phyloP scores from a whole-genome alignment of 768 basidiomycete species.

The Termitomyces bulborhizus region DNA sequence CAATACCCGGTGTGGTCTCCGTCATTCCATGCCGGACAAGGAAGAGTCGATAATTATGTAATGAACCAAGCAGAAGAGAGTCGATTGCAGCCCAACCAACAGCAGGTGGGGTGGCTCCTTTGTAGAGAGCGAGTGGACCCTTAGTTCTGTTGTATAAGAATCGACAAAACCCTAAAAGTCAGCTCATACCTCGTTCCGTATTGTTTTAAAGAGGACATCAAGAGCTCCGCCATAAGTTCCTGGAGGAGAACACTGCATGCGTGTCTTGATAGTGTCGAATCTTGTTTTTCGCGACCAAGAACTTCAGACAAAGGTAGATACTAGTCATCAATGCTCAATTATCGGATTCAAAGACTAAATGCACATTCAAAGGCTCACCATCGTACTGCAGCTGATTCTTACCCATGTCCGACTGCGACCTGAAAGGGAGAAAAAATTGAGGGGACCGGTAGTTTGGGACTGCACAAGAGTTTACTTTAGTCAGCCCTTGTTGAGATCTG shows the following conservation, averaged over 20 bases:
- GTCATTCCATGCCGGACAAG: constrained; percentile 47
- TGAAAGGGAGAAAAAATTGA: constrained; percentile 16
- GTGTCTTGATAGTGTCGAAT: constrained; percentile 71
- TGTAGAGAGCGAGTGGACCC: constrained; percentile 64
- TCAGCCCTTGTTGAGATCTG: constrained; percentile 30
- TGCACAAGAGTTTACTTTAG: constrained; percentile 32
- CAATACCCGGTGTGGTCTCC: constrained; percentile 39
- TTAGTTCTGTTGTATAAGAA: constrained; percentile 17
- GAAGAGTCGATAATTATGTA: constrained; percentile 69
- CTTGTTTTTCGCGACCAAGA: constrained; percentile 23
- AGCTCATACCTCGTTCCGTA: constrained; percentile 52
- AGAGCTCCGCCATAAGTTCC: constrained; percentile 58
- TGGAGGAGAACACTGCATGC: constrained; percentile 61
- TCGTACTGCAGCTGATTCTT: constrained; percentile 14
- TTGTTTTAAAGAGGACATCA: constrained; percentile 50
- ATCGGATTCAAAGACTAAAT: neutral
- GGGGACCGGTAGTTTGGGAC: neutral
- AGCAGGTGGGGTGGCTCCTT: constrained; percentile 67
- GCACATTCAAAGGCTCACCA: constrained; percentile 2
- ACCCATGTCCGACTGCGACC: constrained; percentile 73
- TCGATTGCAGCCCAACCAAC: constrained; percentile 72
- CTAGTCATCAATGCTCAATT: constrained; percentile 4
- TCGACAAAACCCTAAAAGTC: neutral
- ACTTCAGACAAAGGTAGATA: neutral
- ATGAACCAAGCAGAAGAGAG: constrained; percentile 59